phyloP scores from a whole-genome alignment of 306 rosid genomes.

The Carpinus viminea region DNA sequence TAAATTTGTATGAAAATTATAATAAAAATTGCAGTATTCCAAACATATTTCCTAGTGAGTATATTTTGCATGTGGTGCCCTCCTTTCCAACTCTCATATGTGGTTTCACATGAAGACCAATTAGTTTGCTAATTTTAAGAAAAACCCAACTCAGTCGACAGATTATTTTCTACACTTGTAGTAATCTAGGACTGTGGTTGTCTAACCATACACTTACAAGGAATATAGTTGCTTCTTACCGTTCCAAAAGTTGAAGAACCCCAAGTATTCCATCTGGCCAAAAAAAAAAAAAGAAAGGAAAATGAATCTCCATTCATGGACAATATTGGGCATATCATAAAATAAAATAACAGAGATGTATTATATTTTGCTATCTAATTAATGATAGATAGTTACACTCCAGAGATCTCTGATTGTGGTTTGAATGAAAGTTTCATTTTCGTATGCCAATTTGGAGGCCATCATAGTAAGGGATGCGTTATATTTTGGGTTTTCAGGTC shows the following conservation, averaged over 20 bases:
- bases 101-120: no score
- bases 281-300: background rate
- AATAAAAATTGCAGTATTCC: no score
- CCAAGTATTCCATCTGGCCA: conserved; percentile 42
- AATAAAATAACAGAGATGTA: background rate
- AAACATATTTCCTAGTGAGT: no score
- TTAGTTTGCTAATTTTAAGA: no score
- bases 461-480: conserved; percentile 34
- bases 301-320: background rate
- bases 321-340: no score
- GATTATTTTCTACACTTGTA: no score
- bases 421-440: conserved; percentile 29
- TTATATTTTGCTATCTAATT: background rate
- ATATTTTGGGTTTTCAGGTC: conserved; percentile 20
- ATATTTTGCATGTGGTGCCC: no score
- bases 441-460: conserved; percentile 51
- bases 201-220: no score
- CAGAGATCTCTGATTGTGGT: conserved; percentile 31
- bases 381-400: conserved; percentile 29
- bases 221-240: conserved; percentile 17
- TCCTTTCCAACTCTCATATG: no score
- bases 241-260: conserved; percentile 39
- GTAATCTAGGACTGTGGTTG: background rate
- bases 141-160: no score
- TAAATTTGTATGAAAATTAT: no score